These are phyloP conservation scores for Alternaria angustiovoidea DNA, from an alignment of 2,329 filamentous ascomycete genomes.

Conservation along the genomic window DNA sequence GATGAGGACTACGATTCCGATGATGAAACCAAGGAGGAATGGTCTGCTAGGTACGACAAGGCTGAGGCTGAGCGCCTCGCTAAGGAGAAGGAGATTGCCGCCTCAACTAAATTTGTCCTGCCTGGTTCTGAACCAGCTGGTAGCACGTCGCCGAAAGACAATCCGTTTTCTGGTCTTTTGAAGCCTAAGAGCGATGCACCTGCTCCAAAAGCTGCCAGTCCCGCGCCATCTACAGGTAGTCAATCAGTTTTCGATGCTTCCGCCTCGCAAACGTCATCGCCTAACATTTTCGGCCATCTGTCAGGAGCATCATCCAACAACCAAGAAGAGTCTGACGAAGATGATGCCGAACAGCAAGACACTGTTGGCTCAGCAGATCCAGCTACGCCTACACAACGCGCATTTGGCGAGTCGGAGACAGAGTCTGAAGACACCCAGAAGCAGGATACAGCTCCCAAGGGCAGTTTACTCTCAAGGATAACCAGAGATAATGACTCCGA, in stretches of 20 bases:
- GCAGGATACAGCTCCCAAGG: conserved; percentile 22
- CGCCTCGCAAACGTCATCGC: conserved; percentile 28
- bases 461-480: conserved; percentile 41
- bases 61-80: conserved; percentile 41
- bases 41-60: conserved; percentile 43
- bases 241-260: conserved; percentile 44
- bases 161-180: conserved; percentile 27
- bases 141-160: conserved; percentile 16
- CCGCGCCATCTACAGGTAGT: conserved; percentile 42
- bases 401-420: conserved; percentile 32
- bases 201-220: conserved; percentile 37
- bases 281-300: conserved; percentile 47
- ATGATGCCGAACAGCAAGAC: conserved; percentile 25
- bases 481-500: conserved; percentile 32
- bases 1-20: conserved; percentile 49
- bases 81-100: conserved; percentile 34
- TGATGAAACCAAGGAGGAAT: conserved; percentile 46
- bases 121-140: conserved; percentile 13
- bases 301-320: conserved; percentile 43
- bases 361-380: conserved; percentile 23
- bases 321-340: conserved; percentile 43
- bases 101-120: conserved; percentile 32
- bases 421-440: conserved; percentile 36
- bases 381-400: conserved; percentile 35
- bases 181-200: conserved; percentile 36